Percentiles rank a stretch among this genome's conserved stretches.
These are phyloP conservation scores for Alternaria sp. DNA, from an alignment of 2,329 filamentous ascomycete genomes.

Conservation along the genomic window DNA sequence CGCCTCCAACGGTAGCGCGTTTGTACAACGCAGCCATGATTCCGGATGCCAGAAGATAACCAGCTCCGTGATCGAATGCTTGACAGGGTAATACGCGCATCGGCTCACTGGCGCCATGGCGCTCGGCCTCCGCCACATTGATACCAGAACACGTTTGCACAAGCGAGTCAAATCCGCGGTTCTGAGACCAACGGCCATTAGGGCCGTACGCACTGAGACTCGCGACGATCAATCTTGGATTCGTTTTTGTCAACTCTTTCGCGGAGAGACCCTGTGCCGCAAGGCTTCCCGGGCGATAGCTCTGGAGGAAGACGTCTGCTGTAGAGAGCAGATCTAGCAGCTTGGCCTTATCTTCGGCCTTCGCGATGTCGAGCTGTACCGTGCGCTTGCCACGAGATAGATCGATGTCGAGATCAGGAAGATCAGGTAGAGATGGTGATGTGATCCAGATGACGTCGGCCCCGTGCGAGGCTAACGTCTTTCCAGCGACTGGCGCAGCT, in stretches of 20 bases:
- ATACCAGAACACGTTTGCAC: constrained; percentile 65
- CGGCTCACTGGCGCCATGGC: constrained; percentile 52
- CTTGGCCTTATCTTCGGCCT: constrained; percentile 52
- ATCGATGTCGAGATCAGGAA: constrained; percentile 52
- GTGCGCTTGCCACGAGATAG: constrained; percentile 61
- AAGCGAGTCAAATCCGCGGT: constrained; percentile 65
- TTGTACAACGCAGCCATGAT: constrained; percentile 62
- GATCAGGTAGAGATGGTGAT: constrained; percentile 55
- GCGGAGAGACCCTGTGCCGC: constrained; percentile 55
- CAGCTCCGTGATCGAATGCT: constrained; percentile 64
- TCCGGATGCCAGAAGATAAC: constrained; percentile 64
- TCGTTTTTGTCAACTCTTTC: constrained; percentile 51
- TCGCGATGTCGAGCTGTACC: constrained; percentile 58
- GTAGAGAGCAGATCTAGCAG: constrained; percentile 57
- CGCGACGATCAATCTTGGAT: constrained; percentile 60
- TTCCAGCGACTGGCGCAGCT: constrained; percentile 56
- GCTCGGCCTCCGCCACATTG: constrained; percentile 64
- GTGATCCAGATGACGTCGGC: constrained; percentile 60
- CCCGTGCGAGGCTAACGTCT: constrained; percentile 56
- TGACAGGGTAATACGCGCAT: constrained; percentile 62
- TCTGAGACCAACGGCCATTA: constrained; percentile 56
- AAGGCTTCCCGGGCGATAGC: constrained; percentile 61
- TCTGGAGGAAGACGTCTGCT: constrained; percentile 64
- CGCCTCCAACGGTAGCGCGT: constrained; percentile 56
- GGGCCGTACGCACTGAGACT: constrained; percentile 64